phyloP scores from a whole-genome alignment of 306 rosid species.

The Delonix regia region DNA sequence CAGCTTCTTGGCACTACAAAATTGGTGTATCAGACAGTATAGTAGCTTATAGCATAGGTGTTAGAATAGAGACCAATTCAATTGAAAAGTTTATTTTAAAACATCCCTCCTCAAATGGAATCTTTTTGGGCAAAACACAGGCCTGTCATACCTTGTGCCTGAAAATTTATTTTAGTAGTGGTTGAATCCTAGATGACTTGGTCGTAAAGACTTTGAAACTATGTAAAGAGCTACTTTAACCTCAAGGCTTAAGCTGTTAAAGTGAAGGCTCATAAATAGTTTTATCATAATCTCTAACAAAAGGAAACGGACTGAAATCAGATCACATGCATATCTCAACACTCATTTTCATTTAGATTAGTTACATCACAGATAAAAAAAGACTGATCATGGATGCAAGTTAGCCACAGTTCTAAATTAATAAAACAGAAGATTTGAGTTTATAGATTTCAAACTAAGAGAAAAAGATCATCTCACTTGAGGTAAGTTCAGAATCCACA shows the following conservation, averaged over 20 bases:
- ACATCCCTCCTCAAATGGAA: background rate
- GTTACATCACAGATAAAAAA: background rate
- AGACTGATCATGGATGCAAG: background rate
- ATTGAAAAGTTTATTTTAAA: background rate
- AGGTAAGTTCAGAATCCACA: slow-evolving; percentile 52
- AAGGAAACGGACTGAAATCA: background rate
- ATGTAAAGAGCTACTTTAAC: background rate
- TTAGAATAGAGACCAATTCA: background rate
- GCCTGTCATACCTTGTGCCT: background rate
- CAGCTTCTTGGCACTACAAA: slow-evolving; percentile 52
- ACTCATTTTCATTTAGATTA: background rate
- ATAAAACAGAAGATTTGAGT: background rate
- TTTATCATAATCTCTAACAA: background rate
- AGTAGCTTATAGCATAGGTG: background rate
- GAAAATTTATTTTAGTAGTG: too few species aligned
- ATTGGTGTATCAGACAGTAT: background rate
- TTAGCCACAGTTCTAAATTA: background rate
- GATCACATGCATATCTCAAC: background rate
- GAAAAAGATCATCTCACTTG: slow-evolving; percentile 54
- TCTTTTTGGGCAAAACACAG: background rate
- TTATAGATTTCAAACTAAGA: background rate
- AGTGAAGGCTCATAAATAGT: background rate
- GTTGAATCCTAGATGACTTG: background rate
- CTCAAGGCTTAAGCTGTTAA: background rate
- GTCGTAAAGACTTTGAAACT: background rate